Evolutionary conservation across 1,284 basidiomycete species (phyloP), one percentile per base, ranked within the genome.

Genomic region (Pterulicium gracile): DNA sequence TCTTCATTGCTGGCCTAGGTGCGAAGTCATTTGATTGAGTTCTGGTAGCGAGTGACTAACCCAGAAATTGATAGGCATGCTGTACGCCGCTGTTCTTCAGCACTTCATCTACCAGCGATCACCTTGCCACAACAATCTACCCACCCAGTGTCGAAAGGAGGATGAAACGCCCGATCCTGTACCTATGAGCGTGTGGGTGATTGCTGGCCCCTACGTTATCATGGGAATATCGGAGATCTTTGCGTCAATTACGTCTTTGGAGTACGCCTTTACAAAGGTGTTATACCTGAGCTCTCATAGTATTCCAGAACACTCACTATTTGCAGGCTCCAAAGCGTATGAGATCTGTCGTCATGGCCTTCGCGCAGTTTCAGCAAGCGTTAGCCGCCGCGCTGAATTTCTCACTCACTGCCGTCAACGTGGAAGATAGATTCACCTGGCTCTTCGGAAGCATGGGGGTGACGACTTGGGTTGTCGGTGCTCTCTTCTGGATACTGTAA

Each of bases 241-340:
- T 53, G 77, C 79, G 1, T 77, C 73, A 14, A 76, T 82, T 58
- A 79, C 78, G 7, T 65, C 63, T 10, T 55, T 72, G 49, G 79
- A 83, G 57, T 81, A 80, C 54, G 80, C 79, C 14, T 80, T 73
- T 67, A 78, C 75, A 56, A 80, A 75, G 27, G 27, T 32, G 10
- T 10, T 7, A 32, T n/a, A n/a, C 27, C 27, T 32, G 10, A 7
- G 7, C 27, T 32, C 27, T 32, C 27, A n/a, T n/a, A n/a, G n/a
- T n/a, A n/a, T n/a, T n/a, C n/a, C 10, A 10, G 27, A 10, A 7
- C n/a, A 32, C 27, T 32, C 27, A 10, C 27, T 32, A 32, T 32
- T 32, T n/a, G n/a, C n/a, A 32, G 56, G 70, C 74, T 1, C 74
- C 75, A n/a, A 63, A 67, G 49, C 64, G 70, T 49, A 77, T 78